Conservation (phyloP, 1,284 basidiomycete species). For the Boletus semigastroideus region DNA sequence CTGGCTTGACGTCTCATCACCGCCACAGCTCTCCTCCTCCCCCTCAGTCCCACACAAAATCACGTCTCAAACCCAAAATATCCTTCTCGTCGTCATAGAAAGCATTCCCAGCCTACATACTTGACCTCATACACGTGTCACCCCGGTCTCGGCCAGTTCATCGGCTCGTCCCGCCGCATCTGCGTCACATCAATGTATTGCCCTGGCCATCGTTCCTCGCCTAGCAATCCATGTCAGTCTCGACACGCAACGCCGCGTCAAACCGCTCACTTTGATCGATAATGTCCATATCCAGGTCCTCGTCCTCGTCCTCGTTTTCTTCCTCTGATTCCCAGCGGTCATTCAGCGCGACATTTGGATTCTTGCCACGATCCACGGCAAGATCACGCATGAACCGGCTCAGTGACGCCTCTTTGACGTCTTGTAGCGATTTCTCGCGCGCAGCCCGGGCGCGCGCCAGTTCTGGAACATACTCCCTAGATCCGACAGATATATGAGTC, state of each 20-base stretch:
- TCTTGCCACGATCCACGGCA: constrained; percentile 61
- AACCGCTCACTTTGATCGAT: constrained; percentile 62
- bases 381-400: constrained; percentile 86
- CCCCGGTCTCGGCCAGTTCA: constrained; percentile 64
- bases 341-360: constrained; percentile 50
- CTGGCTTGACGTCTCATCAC: constrained; percentile 11
- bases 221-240: constrained; percentile 35
- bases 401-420: constrained; percentile 78
- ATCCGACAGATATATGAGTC: constrained; percentile 13
- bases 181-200: constrained; percentile 70
- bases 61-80: constrained; percentile 1
- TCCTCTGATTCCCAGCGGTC: constrained; percentile 63
- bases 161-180: constrained; percentile 48
- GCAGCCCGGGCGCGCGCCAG: constrained; percentile 67
- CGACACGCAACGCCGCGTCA: constrained; percentile 1
- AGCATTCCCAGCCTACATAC: constrained; percentile 17
- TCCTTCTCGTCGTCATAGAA: constrained; percentile 22
- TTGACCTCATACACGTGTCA: constrained; percentile 7
- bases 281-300: constrained; percentile 53
- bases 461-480: constrained; percentile 90
- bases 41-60: not conserved
- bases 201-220: constrained; percentile 64
- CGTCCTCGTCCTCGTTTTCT: constrained; percentile 58
- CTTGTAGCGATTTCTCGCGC: constrained; percentile 64
- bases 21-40: constrained; percentile 14